A percentile compares a stretch with the other conserved stretches of the same genome.
phyloP scores from a whole-genome alignment of 495 filamentous ascomycete species.

The Aspergillus baeticus region DNA sequence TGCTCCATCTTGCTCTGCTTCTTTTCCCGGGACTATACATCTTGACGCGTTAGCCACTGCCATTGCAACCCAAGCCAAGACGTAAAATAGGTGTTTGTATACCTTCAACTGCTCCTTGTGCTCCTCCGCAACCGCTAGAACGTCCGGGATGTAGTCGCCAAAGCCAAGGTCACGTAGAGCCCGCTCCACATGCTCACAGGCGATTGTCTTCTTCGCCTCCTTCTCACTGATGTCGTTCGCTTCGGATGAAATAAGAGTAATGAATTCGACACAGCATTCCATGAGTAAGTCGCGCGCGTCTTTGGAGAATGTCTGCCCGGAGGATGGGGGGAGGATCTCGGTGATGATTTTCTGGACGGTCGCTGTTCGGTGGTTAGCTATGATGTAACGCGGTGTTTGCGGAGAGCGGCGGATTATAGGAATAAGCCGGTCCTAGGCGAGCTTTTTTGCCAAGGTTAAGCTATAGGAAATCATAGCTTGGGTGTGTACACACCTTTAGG shows the following conservation, averaged over 20 bases:
- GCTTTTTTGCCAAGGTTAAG: too few relatives aligned
- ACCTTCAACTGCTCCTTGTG: conserved; percentile 93
- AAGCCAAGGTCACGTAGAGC: conserved; percentile 90
- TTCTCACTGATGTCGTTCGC: conserved; percentile 98
- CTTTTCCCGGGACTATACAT: conserved; percentile 80
- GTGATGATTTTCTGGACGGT: conserved; percentile 97
- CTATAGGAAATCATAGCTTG: too few relatives aligned
- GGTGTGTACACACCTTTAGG: conserved; percentile 73
- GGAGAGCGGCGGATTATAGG: too few relatives aligned
- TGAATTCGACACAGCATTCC: conserved; percentile 99
- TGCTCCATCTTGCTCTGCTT: conserved; percentile 95
- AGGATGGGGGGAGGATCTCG: conserved; percentile 78
- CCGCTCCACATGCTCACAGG: conserved; percentile 92
- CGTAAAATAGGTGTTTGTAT: too few relatives aligned
- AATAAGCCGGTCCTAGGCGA: too few relatives aligned
- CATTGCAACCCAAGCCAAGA: too few relatives aligned
- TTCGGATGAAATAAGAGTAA: conserved; percentile 93
- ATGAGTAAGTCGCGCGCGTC: conserved; percentile 94
- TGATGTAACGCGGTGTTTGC: not conserved
- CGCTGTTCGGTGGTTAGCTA: conserved; percentile 48
- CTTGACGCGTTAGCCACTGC: conserved; percentile 3
- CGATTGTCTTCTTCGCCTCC: conserved; percentile 98
- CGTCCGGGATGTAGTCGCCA: conserved; percentile 80
- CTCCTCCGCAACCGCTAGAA: conserved; percentile 83
- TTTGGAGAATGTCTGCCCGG: conserved; percentile 77